Evolutionary conservation across 2,329 filamentous ascomycete genomes (phyloP).

Genomic region (Didymella arachidicola): DNA sequence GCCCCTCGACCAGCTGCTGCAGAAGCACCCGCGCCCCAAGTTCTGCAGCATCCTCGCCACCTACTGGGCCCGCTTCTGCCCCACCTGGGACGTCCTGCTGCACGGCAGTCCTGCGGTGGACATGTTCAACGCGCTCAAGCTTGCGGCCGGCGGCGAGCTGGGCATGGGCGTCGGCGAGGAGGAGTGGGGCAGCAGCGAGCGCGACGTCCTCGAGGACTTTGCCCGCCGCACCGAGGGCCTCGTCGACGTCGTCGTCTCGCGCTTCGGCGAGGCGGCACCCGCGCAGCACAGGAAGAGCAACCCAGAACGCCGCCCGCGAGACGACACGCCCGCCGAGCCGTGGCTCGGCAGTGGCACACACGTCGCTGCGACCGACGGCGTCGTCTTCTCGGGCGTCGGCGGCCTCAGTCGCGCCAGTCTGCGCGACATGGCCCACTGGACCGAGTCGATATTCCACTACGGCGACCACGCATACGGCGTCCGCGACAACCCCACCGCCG

Average conservation of each 20-base stretch:
- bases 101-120: constrained; percentile 86
- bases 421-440: constrained; percentile 79
- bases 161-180: constrained; percentile 96
- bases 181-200: constrained; percentile 90
- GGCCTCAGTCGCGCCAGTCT: constrained; percentile 75
- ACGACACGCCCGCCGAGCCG: constrained; percentile 44
- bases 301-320: constrained; percentile 34
- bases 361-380: constrained; percentile 77
- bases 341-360: constrained; percentile 80
- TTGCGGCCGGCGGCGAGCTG: constrained; percentile 88
- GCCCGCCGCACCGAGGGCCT: constrained; percentile 81
- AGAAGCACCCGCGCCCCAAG: constrained; percentile 67
- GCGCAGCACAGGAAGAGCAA: constrained; percentile 37
- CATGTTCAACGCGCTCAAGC: constrained; percentile 82
- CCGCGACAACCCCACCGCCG: constrained; percentile 76
- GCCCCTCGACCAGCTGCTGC: constrained; percentile 74
- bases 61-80: constrained; percentile 78
- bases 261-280: constrained; percentile 71
- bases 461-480: constrained; percentile 87
- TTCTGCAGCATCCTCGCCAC: constrained; percentile 77
- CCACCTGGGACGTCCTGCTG: constrained; percentile 84
- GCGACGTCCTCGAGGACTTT: constrained; percentile 92
- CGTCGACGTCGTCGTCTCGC: constrained; percentile 85
- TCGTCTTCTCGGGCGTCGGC: constrained; percentile 84
- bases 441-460: constrained; percentile 85